Evolutionary conservation across 257 asterid genomes (phyloP).

Genomic region (Rhazya stricta): DNA sequence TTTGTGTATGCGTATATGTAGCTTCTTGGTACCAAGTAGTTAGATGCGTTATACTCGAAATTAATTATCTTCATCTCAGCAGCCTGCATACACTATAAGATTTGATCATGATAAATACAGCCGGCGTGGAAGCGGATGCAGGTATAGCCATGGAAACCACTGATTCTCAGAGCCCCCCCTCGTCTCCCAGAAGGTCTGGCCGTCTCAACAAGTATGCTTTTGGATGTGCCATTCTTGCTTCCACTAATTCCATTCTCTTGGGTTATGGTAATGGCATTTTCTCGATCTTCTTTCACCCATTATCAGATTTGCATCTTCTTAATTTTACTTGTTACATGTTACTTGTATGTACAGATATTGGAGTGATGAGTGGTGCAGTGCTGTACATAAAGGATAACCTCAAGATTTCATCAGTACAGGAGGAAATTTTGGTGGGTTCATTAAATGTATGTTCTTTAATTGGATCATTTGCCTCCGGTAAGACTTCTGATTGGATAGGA

Average conservation of each 20-base stretch:
- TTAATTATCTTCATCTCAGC: neutral
- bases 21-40: too few species aligned
- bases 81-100: neutral
- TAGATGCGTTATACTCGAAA: neutral
- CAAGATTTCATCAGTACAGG: slow-evolving; percentile 48
- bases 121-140: neutral
- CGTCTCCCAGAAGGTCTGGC: slow-evolving; percentile 11
- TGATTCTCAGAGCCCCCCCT: neutral
- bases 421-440: slow-evolving; percentile 64
- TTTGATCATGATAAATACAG: neutral
- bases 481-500: slow-evolving; percentile 77
- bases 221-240: slow-evolving; percentile 71
- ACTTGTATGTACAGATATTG: slow-evolving; percentile 52
- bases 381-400: slow-evolving; percentile 57
- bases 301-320: neutral
- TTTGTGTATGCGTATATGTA: too few species aligned
- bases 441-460: slow-evolving; percentile 56
- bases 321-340: too few species aligned
- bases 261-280: slow-evolving; percentile 54
- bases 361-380: slow-evolving; percentile 84
- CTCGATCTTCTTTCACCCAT: neutral
- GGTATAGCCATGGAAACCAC: slow-evolving; percentile 3
- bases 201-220: slow-evolving; percentile 58
- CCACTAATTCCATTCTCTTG: slow-evolving; percentile 74
- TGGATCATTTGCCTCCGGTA: slow-evolving; percentile 75